A percentile compares a stretch with the other conserved stretches of the same genome.
Conservation (phyloP, 345 rosid genomes). For the Eucalyptus pauciflora region DNA sequence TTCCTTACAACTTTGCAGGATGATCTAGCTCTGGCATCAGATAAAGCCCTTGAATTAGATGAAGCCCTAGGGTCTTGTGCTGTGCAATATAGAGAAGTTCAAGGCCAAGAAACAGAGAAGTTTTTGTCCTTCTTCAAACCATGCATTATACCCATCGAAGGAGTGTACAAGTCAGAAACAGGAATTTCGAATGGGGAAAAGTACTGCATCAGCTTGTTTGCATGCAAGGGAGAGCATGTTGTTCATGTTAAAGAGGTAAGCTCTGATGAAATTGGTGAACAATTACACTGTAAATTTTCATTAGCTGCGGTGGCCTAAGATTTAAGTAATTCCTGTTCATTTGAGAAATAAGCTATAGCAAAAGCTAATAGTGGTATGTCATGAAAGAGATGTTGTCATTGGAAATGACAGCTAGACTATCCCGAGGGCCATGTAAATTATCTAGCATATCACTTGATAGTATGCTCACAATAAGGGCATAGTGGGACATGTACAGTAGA, state of each 20-base stretch:
- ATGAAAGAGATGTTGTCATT: not conserved
- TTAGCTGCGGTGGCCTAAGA: not conserved
- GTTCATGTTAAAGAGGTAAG: slow-evolving; percentile 82
- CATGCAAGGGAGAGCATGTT: slow-evolving; percentile 77
- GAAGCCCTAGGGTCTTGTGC: slow-evolving; percentile 66
- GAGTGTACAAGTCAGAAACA: slow-evolving; percentile 30
- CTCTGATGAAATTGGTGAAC: not conserved
- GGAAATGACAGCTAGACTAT: not conserved
- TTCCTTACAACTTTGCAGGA: slow-evolving; percentile 24
- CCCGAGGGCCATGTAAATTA: not conserved
- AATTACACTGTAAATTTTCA: not conserved
- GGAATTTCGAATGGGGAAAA: slow-evolving; percentile 15
- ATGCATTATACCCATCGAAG: slow-evolving; percentile 74
- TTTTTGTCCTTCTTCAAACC: slow-evolving; percentile 83
- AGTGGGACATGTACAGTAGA: not conserved
- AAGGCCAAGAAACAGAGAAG: slow-evolving; percentile 74
- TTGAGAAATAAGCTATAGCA: not conserved
- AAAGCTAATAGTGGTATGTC: not conserved
- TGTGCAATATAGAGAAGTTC: slow-evolving; percentile 82
- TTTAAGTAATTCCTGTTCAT: not conserved
- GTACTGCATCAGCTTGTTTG: slow-evolving; percentile 38
- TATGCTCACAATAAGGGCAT: not conserved
- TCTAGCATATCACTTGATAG: not conserved
- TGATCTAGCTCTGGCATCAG: slow-evolving; percentile 56
- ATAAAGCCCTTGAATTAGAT: slow-evolving; percentile 74